phyloP scores from a whole-genome alignment of 768 basidiomycete species.

The Clathrus columnatus region DNA sequence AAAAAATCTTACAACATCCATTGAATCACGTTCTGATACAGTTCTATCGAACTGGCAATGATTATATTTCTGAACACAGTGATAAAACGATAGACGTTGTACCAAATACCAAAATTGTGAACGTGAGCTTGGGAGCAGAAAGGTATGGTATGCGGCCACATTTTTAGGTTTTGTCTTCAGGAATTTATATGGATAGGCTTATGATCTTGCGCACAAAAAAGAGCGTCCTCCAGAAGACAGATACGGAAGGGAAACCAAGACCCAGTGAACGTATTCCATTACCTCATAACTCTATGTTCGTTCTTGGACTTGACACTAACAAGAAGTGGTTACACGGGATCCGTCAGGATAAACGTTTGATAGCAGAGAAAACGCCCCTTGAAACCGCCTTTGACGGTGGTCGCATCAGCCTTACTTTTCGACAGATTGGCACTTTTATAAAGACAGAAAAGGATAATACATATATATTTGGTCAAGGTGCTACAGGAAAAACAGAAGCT shows the following conservation, averaged over 20 bases:
- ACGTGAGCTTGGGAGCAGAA: constrained; percentile 73
- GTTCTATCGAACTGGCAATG: constrained; percentile 66
- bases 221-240: constrained; percentile 23
- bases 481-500: constrained; percentile 49
- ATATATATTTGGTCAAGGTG: constrained; percentile 68
- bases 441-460: constrained; percentile 30
- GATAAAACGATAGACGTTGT: constrained; percentile 83
- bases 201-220: constrained; percentile 71
- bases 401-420: constrained; percentile 74
- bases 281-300: constrained; percentile 77
- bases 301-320: constrained; percentile 68
- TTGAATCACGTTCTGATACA: constrained; percentile 83
- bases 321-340: constrained; percentile 69
- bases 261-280: constrained; percentile 57
- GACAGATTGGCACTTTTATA: constrained; percentile 71
- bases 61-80: constrained; percentile 81
- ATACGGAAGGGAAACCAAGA: background rate
- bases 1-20: constrained; percentile 49
- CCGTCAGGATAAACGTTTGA: constrained; percentile 62
- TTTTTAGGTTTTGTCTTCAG: background rate
- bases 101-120: constrained; percentile 65
- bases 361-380: constrained; percentile 38
- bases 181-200: constrained; percentile 23
- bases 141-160: constrained; percentile 15
- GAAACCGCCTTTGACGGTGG: constrained; percentile 52